Conservation (phyloP, 768 basidiomycete genomes). For the Mycena capillaripes region DNA sequence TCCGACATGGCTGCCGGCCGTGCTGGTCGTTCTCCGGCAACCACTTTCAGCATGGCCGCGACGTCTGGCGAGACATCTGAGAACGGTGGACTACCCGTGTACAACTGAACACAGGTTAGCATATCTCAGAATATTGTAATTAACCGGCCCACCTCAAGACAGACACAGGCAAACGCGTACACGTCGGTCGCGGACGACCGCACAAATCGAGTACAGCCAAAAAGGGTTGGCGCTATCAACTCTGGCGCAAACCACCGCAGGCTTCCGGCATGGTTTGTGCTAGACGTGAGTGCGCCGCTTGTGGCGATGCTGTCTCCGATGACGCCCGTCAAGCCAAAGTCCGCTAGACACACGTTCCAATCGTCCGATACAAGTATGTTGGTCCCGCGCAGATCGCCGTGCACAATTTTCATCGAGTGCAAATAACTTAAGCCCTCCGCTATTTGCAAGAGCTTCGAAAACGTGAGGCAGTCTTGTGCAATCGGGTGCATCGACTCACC, state of each 20-base stretch:
- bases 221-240: not conserved
- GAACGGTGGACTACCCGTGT: not conserved
- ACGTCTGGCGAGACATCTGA: not conserved
- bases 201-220: not conserved
- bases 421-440: not conserved
- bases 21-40: not conserved
- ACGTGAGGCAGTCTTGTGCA: not conserved
- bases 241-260: not conserved
- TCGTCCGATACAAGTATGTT: not conserved
- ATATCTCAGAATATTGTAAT: not conserved
- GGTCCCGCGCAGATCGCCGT: not conserved
- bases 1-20: not conserved
- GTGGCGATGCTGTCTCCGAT: not conserved
- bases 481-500: not conserved
- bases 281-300: not conserved
- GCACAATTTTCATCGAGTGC: not conserved
- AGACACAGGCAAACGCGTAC: not conserved
- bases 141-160: not conserved
- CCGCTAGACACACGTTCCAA: not conserved
- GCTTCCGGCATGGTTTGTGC: not conserved
- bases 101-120: not conserved
- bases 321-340: not conserved
- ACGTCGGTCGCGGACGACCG: not conserved
- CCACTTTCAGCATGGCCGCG: not conserved
- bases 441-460: not conserved